Evolutionary conservation across 768 basidiomycete species (phyloP), one percentile per base, ranked within the genome.

Genomic region (Kwoniella europaea): DNA sequence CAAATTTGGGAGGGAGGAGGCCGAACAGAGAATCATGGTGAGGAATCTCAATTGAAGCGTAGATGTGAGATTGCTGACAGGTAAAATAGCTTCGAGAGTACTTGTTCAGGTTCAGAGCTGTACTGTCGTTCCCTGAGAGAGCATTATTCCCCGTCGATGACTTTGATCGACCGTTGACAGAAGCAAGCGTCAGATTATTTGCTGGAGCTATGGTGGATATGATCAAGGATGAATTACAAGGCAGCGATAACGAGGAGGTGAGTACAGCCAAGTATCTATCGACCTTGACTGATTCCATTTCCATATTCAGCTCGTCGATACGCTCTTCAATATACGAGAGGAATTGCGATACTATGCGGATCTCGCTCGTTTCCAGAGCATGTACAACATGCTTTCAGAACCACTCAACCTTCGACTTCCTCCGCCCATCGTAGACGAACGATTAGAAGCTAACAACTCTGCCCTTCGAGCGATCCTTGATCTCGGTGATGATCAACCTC

Each of bases 331-430:
- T 4, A 18, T 69, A 53, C 74, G 76, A 27, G 78, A 79, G 68
- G 78, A 77, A 55, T 56, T 79, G 18, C 63, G 76, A 60, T 78
- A 79, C 54, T 77, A 79, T 64, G 76, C 76, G 55, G 77, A 79
- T 61, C 64, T 77, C 15, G 76, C 76, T 52, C 72, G 76, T n/a
- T 79, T 79, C 64, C 67, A 76, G 10, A 54, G 44, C 18, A 74
- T 79, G 20, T 74, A 66, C 64, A 58, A 67, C n/a, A 24, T 52
- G 6, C 61, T 79, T 15, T 53, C 63, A 10, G 63, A 72, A 18
- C 68, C 69, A 2, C 66, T 76, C 20, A n/a, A 29, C 42, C 55
- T 78, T 10, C 53, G 50, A 7, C 46, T 75, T 18, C 72, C 76
- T 3, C 41, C 67, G 7, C 61, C 65, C 15, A 55, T 70, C 20